Evolutionary conservation across 2,329 filamentous ascomycete species (phyloP).

Genomic region (Colletotrichum acutatum): DNA sequence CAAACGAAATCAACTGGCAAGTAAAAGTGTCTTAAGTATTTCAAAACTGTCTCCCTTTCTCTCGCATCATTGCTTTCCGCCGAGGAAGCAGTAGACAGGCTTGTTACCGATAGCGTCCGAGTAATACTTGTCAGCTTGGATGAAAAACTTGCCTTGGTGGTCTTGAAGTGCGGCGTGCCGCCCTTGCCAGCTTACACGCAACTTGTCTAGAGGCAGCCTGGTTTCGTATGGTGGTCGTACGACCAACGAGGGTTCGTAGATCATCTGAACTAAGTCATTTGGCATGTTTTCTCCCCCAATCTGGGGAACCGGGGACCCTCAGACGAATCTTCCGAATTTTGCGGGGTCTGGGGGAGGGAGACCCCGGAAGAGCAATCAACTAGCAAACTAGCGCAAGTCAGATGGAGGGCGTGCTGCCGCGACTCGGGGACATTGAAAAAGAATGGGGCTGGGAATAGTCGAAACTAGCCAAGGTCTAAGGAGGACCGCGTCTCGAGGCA

Average conservation of each 20-base stretch:
- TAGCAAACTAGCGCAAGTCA: slow-evolving; percentile 1
- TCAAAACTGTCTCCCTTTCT: not conserved
- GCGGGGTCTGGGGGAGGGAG: slow-evolving; percentile 26
- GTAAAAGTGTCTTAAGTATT: not conserved
- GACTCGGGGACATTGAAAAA: not conserved
- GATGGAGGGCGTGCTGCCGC: not conserved
- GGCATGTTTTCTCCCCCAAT: slow-evolving; percentile 20
- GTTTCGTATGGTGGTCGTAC: slow-evolving; percentile 12
- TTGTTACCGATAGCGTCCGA: too few relatives aligned
- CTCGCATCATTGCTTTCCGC: not conserved
- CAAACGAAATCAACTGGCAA: not conserved
- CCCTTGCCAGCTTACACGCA: too few relatives aligned
- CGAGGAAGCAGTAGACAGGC: not conserved
- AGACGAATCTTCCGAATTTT: slow-evolving; percentile 16
- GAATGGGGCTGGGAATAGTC: not conserved
- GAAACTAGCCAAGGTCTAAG: not conserved
- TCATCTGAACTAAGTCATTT: slow-evolving; percentile 7
- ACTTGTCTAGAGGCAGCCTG: not conserved
- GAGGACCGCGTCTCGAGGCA: slow-evolving; percentile 11
- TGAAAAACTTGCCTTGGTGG: too few relatives aligned
- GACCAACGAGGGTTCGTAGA: slow-evolving; percentile 1
- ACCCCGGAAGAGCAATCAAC: not conserved
- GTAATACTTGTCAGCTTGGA: too few relatives aligned
- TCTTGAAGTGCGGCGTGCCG: too few relatives aligned
- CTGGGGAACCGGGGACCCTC: slow-evolving; percentile 25